A percentile compares a stretch with the other conserved stretches of the same genome.
Conservation (phyloP, 257 asterid genomes). For the Solanum medicagineum region DNA sequence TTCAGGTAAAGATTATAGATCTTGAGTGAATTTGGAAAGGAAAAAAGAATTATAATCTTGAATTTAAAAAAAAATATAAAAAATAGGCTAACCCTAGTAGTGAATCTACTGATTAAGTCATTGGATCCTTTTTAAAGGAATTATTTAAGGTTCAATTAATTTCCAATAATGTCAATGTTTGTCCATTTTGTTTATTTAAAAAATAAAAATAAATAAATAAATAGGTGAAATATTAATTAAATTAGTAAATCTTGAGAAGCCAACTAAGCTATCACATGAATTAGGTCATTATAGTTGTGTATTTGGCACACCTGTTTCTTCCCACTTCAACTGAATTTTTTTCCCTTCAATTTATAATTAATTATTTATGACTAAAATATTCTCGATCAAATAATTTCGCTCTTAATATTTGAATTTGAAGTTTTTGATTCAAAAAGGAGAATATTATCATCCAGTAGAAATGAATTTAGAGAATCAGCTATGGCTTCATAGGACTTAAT, state of each 20-base stretch:
- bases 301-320: neutral
- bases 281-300: neutral
- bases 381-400: neutral
- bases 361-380: neutral
- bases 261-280: neutral
- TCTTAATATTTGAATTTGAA: neutral
- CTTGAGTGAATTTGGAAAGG: neutral
- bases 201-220: neutral
- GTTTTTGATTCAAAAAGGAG: rapidly evolving
- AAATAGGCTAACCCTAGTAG: neutral
- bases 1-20: neutral
- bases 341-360: neutral
- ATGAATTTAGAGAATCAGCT: neutral
- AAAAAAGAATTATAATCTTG: too few species aligned
- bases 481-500: rapidly evolving
- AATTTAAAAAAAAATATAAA: too few species aligned
- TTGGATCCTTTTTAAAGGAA: neutral
- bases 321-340: neutral
- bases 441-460: neutral
- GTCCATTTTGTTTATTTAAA: neutral
- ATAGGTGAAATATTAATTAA: neutral
- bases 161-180: neutral
- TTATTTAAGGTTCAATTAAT: neutral
- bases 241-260: neutral
- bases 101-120: neutral